Percentiles rank a stretch among this genome's conserved stretches.
phyloP scores from a whole-genome alignment of 805 yeast species.

The Wickerhamiella spandovensis region DNA sequence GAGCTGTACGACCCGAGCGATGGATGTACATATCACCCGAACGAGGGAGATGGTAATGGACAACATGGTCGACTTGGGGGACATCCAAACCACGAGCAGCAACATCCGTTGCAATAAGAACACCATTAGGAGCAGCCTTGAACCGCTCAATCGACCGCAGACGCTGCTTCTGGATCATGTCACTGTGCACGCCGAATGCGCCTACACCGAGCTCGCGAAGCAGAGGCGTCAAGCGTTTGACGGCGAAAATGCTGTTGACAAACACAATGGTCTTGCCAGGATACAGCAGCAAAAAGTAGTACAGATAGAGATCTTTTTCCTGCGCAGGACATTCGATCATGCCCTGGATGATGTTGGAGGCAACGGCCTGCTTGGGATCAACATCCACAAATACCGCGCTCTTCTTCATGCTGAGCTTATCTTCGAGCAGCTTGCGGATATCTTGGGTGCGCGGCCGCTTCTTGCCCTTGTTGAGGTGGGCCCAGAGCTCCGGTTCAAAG shows the following conservation, averaged over 20 bases:
- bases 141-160: constrained; percentile 74
- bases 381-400: constrained; percentile 67
- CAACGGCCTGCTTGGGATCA: constrained; percentile 71
- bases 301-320: constrained; percentile 80
- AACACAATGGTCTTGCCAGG: constrained; percentile 86
- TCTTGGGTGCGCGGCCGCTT: constrained; percentile 31
- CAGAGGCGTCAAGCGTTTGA: constrained; percentile 68
- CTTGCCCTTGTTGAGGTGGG: constrained; percentile 43
- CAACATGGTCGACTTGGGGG: constrained; percentile 79
- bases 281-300: constrained; percentile 73
- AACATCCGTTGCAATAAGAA: constrained; percentile 87
- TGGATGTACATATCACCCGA: constrained; percentile 91
- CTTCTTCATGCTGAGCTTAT: constrained; percentile 57
- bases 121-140: constrained; percentile 33
- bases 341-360: constrained; percentile 66
- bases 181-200: constrained; percentile 72
- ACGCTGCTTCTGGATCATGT: constrained; percentile 91
- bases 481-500: constrained; percentile 68
- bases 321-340: constrained; percentile 80
- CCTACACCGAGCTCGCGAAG: constrained; percentile 54
- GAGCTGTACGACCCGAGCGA: constrained; percentile 96
- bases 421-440: constrained; percentile 49
- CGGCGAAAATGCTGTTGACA: constrained; percentile 91
- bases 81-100: constrained; percentile 98
- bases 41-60: constrained; percentile 90